A percentile compares a stretch with the other conserved stretches of the same genome.
Conservation (phyloP, 2,329 filamentous ascomycete species). For the Neophaeococcomyces aloes region DNA sequence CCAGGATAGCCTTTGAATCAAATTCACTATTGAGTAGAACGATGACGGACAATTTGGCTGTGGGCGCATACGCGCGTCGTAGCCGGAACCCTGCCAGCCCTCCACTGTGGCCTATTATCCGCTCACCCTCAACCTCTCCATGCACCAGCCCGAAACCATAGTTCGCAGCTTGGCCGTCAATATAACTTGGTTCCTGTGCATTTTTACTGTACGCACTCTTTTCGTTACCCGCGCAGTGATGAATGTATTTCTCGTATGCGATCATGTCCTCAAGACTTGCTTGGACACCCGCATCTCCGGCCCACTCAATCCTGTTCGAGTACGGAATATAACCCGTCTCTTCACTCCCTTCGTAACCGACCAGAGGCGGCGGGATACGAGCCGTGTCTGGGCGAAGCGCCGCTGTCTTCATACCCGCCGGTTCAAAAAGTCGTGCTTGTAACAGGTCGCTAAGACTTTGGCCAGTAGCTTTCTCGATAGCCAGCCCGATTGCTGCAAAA, state of each 20-base stretch:
- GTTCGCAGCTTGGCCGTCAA: slow-evolving; percentile 27
- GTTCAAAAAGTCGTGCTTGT: slow-evolving; percentile 29
- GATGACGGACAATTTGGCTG: slow-evolving; percentile 30
- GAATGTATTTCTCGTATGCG: slow-evolving; percentile 35
- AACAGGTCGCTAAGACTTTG: slow-evolving; percentile 29
- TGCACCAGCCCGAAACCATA: slow-evolving; percentile 32
- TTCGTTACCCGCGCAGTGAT: slow-evolving; percentile 24
- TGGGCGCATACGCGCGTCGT: slow-evolving; percentile 27
- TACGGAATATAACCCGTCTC: slow-evolving; percentile 28
- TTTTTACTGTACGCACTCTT: slow-evolving; percentile 28
- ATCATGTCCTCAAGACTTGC: slow-evolving; percentile 39
- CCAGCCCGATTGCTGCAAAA: slow-evolving; percentile 31
- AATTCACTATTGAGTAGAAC: slow-evolving; percentile 33
- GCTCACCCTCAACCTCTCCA: slow-evolving; percentile 21
- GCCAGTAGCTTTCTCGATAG: slow-evolving; percentile 31
- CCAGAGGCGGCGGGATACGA: slow-evolving; percentile 29
- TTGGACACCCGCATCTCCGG: slow-evolving; percentile 37
- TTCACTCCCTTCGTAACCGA: slow-evolving; percentile 37
- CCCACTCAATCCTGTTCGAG: slow-evolving; percentile 36
- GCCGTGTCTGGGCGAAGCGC: slow-evolving; percentile 30
- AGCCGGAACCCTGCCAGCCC: slow-evolving; percentile 35
- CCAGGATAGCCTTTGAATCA: slow-evolving; percentile 22
- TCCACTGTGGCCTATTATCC: slow-evolving; percentile 31
- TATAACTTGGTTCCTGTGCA: slow-evolving; percentile 24
- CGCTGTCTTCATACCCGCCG: slow-evolving; percentile 35